phyloP scores from a whole-genome alignment of 1,139 yeast species.

The Debaryomyces coudertii region DNA sequence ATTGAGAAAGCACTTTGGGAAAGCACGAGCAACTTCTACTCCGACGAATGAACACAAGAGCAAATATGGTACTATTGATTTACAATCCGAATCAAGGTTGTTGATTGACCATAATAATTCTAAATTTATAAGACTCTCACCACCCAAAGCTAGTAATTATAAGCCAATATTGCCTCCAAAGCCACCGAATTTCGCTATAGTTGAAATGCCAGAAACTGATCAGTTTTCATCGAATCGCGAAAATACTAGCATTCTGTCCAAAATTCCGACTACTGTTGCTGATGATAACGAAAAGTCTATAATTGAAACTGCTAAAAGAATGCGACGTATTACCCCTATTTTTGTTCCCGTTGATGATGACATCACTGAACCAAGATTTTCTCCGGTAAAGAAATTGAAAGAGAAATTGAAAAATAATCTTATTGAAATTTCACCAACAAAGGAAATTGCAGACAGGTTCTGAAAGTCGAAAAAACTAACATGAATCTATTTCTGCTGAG shows the following conservation, averaged over 20 bases:
- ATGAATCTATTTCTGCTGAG: neutral
- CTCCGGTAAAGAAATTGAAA: constrained; percentile 35
- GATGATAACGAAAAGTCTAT: constrained; percentile 24
- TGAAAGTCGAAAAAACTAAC: neutral
- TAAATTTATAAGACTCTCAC: constrained; percentile 16
- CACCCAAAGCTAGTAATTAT: constrained; percentile 15
- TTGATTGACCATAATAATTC: constrained; percentile 3
- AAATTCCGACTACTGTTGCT: neutral
- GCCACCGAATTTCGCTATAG: constrained; percentile 31
- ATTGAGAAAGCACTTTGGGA: constrained; percentile 37
- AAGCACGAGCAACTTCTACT: constrained; percentile 25
- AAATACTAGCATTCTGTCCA: neutral
- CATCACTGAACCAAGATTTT: constrained; percentile 31
- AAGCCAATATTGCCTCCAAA: constrained; percentile 30
- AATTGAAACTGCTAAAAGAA: constrained; percentile 42
- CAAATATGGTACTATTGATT: neutral
- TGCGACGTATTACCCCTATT: constrained; percentile 44
- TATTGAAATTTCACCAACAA: constrained; percentile 8
- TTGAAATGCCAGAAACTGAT: neutral
- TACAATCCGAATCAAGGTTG: neutral
- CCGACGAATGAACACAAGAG: constrained; percentile 10
- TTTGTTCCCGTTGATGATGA: constrained; percentile 39
- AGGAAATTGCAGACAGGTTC: neutral
- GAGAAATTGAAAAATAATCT: constrained; percentile 22
- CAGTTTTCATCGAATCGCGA: neutral